A percentile compares a stretch with the other conserved stretches of the same genome.
Conservation (phyloP, 108 stramenopile species). For the Cyclotella cryptica region DNA sequence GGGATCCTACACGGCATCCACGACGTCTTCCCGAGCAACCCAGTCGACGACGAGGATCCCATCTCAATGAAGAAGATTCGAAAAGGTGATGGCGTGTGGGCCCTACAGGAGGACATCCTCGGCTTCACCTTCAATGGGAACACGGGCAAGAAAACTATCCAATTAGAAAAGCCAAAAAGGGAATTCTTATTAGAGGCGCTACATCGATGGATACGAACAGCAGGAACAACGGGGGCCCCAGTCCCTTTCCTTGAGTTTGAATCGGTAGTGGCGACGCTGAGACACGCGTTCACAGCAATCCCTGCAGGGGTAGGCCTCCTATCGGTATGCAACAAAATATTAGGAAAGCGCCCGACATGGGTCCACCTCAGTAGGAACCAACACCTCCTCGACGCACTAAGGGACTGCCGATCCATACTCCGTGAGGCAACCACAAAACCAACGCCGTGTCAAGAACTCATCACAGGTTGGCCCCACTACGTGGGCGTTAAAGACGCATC, state of each 20-base stretch:
- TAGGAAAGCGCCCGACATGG: neutral
- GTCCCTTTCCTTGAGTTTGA: slow-evolving; percentile 12
- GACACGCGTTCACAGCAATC: slow-evolving; percentile 16
- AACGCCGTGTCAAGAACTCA: slow-evolving; percentile 1
- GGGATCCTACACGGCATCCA: slow-evolving; percentile 16
- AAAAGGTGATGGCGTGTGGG: too few relatives aligned
- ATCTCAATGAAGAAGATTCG: too few relatives aligned
- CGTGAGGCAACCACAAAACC: neutral
- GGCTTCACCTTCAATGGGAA: neutral
- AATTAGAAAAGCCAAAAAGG: too few relatives aligned
- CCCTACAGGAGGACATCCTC: too few relatives aligned
- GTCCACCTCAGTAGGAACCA: neutral
- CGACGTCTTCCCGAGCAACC: too few relatives aligned
- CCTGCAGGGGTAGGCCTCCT: neutral
- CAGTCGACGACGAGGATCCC: too few relatives aligned
- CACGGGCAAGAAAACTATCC: too few relatives aligned
- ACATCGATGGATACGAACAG: neutral
- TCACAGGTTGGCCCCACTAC: neutral
- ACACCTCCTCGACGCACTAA: neutral
- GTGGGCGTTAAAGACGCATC: slow-evolving; percentile 6
- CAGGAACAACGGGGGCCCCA: neutral
- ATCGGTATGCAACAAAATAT: neutral
- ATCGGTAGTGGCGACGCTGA: neutral
- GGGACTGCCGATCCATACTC: neutral
- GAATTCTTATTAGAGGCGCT: neutral